A percentile compares a stretch with the other conserved stretches of the same genome.
Evolutionary conservation across 345 rosid genomes (phyloP).

Genomic region (Excoecaria cochinchinensis): DNA sequence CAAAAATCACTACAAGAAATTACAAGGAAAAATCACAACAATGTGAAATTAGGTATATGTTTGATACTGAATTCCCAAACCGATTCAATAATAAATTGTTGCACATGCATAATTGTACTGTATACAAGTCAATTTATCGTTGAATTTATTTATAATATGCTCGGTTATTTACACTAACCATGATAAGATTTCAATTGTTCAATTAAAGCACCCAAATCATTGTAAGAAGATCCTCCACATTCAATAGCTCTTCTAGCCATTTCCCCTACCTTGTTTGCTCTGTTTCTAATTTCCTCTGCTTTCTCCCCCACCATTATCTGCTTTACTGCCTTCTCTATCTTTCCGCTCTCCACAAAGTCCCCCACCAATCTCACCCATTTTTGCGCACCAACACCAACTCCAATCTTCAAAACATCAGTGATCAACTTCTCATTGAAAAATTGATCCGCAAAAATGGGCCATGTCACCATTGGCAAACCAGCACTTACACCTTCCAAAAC

Average conservation of each 20-base stretch:
- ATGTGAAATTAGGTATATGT: no score
- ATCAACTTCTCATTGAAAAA: slow-evolving; percentile 29
- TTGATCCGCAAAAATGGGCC: slow-evolving; percentile 25
- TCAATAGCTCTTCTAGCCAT: neutral
- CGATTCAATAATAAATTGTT: no score
- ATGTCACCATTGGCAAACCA: slow-evolving; percentile 29
- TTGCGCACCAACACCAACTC: slow-evolving; percentile 11
- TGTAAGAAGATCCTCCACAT: neutral
- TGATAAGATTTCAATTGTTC: neutral
- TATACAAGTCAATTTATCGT: no score
- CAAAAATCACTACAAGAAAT: no score
- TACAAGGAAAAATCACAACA: no score
- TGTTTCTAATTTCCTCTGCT: neutral
- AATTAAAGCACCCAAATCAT: neutral
- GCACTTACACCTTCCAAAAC: slow-evolving; percentile 21
- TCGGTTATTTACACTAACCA: no score
- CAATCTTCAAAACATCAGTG: neutral
- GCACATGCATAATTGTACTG: no score
- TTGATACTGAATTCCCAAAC: no score
- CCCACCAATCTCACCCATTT: slow-evolving; percentile 9
- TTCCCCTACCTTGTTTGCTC: slow-evolving; percentile 5
- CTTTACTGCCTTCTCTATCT: slow-evolving; percentile 17
- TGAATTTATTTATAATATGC: no score
- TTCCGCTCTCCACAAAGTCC: slow-evolving; percentile 10
- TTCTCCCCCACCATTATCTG: neutral